Evolutionary conservation across 2,329 filamentous ascomycete species (phyloP).

Genomic region (Rhynchosporium agropyri): DNA sequence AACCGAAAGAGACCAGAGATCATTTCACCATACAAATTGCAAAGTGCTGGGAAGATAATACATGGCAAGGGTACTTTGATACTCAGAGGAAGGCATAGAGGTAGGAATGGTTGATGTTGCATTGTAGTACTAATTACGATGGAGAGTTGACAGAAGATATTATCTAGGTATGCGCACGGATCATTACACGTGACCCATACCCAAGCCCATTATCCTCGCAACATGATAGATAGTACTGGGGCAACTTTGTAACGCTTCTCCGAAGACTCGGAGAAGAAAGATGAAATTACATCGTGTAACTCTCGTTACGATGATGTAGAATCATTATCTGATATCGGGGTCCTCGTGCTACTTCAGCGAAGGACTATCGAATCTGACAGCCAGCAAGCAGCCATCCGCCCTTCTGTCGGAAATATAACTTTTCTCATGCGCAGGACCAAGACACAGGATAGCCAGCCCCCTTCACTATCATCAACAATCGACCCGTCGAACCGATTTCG

Average conservation of each 20-base stretch:
- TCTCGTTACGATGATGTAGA: background rate
- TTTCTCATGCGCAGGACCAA: slow-evolving; percentile 2
- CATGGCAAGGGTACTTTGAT: too few relatives aligned
- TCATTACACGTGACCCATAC: background rate
- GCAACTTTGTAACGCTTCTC: too few relatives aligned
- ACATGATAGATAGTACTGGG: background rate
- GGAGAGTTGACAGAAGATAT: background rate
- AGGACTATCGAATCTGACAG: slow-evolving; percentile 10
- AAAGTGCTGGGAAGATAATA: background rate
- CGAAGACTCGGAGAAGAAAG: background rate
- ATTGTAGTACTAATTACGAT: too few relatives aligned
- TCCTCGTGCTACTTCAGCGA: slow-evolving; percentile 2
- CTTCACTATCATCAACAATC: background rate
- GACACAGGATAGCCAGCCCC: background rate
- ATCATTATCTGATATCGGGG: background rate
- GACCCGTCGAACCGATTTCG: background rate
- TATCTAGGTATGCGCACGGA: background rate
- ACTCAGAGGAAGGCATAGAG: too few relatives aligned
- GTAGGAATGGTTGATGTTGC: too few relatives aligned
- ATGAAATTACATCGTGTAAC: slow-evolving; percentile 6
- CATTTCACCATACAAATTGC: slow-evolving; percentile 8
- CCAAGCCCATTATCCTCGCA: background rate
- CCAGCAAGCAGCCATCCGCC: slow-evolving; percentile 12
- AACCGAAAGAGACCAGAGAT: slow-evolving; percentile 6
- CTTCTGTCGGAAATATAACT: slow-evolving; percentile 12